Percentiles rank a stretch among this genome's conserved stretches.
Evolutionary conservation across 768 basidiomycete genomes (phyloP).

Genomic region (Tulasnella sp.): DNA sequence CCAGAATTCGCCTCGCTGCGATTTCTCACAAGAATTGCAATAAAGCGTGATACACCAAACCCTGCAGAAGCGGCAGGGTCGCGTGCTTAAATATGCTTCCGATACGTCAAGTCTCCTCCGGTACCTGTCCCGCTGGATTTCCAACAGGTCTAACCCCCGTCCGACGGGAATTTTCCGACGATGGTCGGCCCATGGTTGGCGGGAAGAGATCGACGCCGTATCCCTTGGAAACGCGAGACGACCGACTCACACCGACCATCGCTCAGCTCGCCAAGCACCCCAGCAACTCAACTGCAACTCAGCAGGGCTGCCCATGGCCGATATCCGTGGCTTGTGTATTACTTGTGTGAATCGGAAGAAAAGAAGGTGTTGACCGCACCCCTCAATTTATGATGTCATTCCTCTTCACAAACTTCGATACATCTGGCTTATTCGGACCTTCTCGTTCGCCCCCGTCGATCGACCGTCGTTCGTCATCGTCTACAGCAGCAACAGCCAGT

Average conservation of each 20-base stretch:
- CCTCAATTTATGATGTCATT: neutral
- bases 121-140: neutral
- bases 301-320: neutral
- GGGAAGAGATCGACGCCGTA: neutral
- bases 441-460: neutral
- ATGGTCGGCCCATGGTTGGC: neutral
- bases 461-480: neutral
- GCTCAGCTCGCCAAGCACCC: neutral
- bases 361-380: neutral
- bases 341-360: neutral
- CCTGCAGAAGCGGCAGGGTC: neutral
- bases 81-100: neutral
- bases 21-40: neutral
- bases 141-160: neutral
- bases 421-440: neutral
- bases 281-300: too few species aligned
- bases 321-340: too few species aligned
- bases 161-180: neutral
- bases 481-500: neutral
- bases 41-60: neutral
- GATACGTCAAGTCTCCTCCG: neutral
- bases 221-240: neutral
- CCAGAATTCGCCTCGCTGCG: neutral
- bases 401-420: neutral
- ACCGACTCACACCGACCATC: slow-evolving; percentile 2